Percentiles rank a stretch among this genome's conserved stretches.
phyloP scores from a whole-genome alignment of 495 filamentous ascomycete species.

The Neurospora sp. region DNA sequence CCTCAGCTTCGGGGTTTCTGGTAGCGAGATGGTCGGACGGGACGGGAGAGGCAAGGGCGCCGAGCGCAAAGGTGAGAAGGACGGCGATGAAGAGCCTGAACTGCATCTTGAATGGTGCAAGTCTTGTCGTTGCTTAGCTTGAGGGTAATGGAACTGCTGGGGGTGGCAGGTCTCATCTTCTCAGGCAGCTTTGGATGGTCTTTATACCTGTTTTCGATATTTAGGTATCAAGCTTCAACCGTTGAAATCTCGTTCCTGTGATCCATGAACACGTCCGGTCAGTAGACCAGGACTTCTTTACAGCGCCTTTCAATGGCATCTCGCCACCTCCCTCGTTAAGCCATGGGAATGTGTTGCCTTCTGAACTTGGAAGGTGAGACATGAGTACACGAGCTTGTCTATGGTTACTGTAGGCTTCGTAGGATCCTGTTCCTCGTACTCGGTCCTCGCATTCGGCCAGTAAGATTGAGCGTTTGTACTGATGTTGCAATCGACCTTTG shows the following conservation, averaged over 20 bases:
- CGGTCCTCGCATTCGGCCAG: background rate
- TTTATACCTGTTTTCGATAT: background rate
- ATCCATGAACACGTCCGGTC: background rate
- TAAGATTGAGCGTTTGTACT: background rate
- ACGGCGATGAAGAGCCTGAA: background rate
- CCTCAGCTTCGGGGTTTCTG: background rate
- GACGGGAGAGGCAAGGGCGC: background rate
- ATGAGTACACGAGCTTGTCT: background rate
- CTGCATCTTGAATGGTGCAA: background rate
- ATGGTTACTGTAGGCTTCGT: background rate
- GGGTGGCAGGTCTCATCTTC: background rate
- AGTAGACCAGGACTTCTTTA: background rate
- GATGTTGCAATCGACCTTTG: background rate
- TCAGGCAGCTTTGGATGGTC: background rate
- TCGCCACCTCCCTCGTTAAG: background rate
- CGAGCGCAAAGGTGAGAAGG: background rate
- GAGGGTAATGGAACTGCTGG: background rate
- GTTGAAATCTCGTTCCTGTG: background rate
- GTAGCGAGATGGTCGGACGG: background rate
- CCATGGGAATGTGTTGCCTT: background rate
- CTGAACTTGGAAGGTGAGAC: background rate
- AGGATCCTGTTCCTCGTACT: background rate
- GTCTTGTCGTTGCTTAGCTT: background rate
- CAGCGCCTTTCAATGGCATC: background rate
- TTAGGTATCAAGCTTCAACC: background rate